Evolutionary conservation across 257 asterid species (phyloP).

Genomic region (Leptodermis oblonga): DNA sequence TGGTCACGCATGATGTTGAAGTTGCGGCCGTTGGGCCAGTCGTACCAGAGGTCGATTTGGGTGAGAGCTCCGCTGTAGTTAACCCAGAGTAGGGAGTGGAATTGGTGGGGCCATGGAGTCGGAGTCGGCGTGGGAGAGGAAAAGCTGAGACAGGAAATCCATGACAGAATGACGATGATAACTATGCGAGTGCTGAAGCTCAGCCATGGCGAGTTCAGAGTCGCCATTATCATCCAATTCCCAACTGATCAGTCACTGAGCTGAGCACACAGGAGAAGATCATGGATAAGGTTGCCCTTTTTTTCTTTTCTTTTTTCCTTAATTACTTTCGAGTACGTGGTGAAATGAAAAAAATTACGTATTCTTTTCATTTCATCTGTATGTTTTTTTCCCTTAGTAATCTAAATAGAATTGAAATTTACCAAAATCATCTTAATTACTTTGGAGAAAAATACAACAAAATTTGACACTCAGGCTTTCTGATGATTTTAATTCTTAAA

Average conservation of each 20-base stretch:
- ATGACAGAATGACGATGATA: neutral
- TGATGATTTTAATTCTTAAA: too few relatives aligned
- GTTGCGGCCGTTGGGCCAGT: slow-evolving; percentile 86
- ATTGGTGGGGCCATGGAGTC: slow-evolving; percentile 72
- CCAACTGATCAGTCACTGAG: neutral
- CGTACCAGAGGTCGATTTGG: slow-evolving; percentile 79
- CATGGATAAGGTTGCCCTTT: neutral
- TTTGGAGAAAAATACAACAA: too few relatives aligned
- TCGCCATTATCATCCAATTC: neutral
- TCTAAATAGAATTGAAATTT: too few relatives aligned
- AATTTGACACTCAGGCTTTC: too few relatives aligned
- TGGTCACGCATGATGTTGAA: slow-evolving; percentile 69
- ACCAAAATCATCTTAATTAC: too few relatives aligned
- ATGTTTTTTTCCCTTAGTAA: too few relatives aligned
- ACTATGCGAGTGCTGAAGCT: neutral
- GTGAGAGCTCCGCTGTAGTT: slow-evolving; percentile 56
- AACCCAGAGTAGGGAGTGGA: slow-evolving; percentile 62
- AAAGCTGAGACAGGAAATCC: neutral
- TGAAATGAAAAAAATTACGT: too few relatives aligned
- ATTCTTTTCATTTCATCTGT: too few relatives aligned
- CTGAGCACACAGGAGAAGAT: neutral
- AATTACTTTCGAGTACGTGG: too few relatives aligned
- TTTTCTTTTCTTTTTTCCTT: neutral
- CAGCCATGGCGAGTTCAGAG: neutral
- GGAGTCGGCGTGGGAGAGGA: slow-evolving; percentile 39